Conservation (phyloP, 2,329 filamentous ascomycete genomes). For the Fusarium veterinarium region DNA sequence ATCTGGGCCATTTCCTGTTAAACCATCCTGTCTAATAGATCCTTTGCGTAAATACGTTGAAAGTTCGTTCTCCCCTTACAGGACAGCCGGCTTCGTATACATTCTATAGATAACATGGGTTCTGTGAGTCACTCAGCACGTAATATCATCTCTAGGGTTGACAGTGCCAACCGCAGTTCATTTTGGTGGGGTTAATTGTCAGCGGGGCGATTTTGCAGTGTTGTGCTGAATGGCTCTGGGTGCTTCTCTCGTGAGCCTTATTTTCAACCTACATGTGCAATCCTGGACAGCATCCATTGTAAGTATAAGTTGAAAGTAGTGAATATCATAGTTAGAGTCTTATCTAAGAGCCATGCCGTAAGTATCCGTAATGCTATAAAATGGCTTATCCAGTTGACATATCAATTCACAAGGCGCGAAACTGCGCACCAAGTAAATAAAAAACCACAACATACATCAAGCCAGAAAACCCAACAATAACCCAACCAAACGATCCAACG, state of each 20-base stretch:
- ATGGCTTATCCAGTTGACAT: fast-evolving
- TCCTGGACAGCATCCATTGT: background rate
- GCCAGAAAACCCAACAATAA: background rate
- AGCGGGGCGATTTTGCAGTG: background rate
- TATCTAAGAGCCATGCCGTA: too few relatives aligned
- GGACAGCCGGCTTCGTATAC: too few relatives aligned
- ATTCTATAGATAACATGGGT: too few relatives aligned
- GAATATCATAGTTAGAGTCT: too few relatives aligned
- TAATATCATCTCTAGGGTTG: background rate
- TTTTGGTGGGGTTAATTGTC: background rate
- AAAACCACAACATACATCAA: background rate
- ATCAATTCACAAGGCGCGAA: background rate
- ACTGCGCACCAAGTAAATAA: background rate
- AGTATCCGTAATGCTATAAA: too few relatives aligned
- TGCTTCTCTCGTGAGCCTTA: background rate
- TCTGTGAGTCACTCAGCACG: fast-evolving
- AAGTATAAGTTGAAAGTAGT: background rate
- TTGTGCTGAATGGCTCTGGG: background rate
- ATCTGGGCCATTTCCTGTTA: background rate
- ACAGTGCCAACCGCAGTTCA: background rate
- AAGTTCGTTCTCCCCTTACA: too few relatives aligned
- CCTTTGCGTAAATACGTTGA: too few relatives aligned
- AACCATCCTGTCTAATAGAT: too few relatives aligned
- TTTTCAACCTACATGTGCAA: background rate
- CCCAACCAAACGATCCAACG: background rate